phyloP scores from a whole-genome alignment of 768 basidiomycete species.

The Suillus alpinus region DNA sequence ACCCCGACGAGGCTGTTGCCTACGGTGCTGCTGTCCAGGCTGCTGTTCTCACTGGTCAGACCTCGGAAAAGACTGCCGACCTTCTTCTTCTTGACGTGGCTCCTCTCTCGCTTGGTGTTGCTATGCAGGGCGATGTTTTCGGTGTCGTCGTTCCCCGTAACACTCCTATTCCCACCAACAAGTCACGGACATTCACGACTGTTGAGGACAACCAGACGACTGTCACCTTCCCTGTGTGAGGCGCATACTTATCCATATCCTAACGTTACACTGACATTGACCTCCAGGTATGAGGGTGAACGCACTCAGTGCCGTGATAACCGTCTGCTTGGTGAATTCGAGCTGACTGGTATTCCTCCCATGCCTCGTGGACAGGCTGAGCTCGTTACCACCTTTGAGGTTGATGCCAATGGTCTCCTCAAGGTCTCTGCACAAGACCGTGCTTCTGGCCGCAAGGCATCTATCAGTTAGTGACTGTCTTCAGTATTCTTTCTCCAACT shows the following conservation, averaged over 20 bases:
- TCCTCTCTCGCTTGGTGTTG: slow-evolving; percentile 97
- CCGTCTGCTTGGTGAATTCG: slow-evolving; percentile 98
- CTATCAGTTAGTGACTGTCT: slow-evolving; percentile 67
- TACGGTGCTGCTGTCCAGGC: slow-evolving; percentile 99
- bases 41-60: slow-evolving; percentile 97
- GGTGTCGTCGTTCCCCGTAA: slow-evolving; percentile 99
- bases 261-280: slow-evolving; percentile 9
- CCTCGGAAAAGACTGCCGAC: slow-evolving; percentile 98
- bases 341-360: slow-evolving; percentile 97
- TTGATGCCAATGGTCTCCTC: slow-evolving; percentile 98
- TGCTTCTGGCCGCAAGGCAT: slow-evolving; percentile 98
- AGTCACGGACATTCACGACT: slow-evolving; percentile 97
- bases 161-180: slow-evolving; percentile 99
- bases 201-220: slow-evolving; percentile 99
- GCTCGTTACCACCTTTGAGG: slow-evolving; percentile 98
- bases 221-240: slow-evolving; percentile 98
- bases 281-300: slow-evolving; percentile 89
- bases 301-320: slow-evolving; percentile 99
- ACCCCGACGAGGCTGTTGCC: slow-evolving; percentile 99
- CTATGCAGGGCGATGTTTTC: slow-evolving; percentile 99
- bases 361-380: slow-evolving; percentile 99
- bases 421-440: slow-evolving; percentile 99
- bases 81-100: slow-evolving; percentile 98
- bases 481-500: slow-evolving; percentile 6
- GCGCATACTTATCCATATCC: slow-evolving; percentile 3